A percentile compares a stretch with the other conserved stretches of the same genome.
phyloP scores from a whole-genome alignment of 768 basidiomycete genomes.

The Lactarius trivialis region DNA sequence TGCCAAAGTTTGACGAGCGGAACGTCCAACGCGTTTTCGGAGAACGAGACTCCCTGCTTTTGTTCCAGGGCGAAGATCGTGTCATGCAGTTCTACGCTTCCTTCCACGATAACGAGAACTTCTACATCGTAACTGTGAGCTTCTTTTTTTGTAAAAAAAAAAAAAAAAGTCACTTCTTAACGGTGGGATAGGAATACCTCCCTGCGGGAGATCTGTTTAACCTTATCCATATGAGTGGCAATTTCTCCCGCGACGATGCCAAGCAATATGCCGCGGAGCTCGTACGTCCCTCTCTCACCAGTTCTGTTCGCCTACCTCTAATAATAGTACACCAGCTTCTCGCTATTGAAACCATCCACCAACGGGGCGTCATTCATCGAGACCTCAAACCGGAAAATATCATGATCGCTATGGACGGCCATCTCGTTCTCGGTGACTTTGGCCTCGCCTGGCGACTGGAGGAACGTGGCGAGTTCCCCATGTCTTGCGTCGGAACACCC shows the following conservation, averaged over 20 bases:
- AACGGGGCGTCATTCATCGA: constrained; percentile 11
- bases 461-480: background rate
- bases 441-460: constrained; percentile 14
- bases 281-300: constrained; percentile 2
- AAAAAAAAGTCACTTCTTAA: background rate
- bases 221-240: background rate
- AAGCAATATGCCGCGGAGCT: constrained; percentile 12
- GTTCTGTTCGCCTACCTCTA: background rate
- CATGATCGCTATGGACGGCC: constrained; percentile 10
- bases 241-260: background rate
- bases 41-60: constrained; percentile 8
- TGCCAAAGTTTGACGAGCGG: background rate
- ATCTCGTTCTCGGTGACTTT: constrained; percentile 16
- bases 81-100: constrained; percentile 9
- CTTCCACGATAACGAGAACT: constrained; percentile 13
- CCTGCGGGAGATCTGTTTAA: constrained; percentile 8
- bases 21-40: background rate
- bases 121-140: constrained; percentile 16
- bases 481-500: constrained; percentile 6
- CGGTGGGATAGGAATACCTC: constrained; percentile 2
- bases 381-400: constrained; percentile 20
- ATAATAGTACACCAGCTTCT: constrained; percentile 6
- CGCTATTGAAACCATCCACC: constrained; percentile 14
- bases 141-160: background rate
- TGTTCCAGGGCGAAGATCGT: background rate